A percentile compares a stretch with the other conserved stretches of the same genome.
Conservation (phyloP, 2,329 filamentous ascomycete genomes). For the Triangularia setosa region DNA sequence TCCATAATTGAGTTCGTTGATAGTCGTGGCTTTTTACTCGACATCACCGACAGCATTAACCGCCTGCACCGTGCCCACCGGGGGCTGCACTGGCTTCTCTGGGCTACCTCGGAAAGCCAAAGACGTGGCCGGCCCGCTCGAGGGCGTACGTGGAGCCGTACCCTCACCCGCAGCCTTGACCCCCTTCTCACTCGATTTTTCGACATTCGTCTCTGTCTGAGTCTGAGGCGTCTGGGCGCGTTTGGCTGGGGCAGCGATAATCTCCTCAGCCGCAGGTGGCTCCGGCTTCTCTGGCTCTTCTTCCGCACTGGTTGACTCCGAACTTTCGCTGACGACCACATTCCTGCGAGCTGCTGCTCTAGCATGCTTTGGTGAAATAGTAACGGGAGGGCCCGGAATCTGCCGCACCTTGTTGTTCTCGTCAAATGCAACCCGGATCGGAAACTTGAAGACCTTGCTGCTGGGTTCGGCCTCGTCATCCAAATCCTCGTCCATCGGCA, state of each 20-base stretch:
- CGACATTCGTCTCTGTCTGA: background rate
- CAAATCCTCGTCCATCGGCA: constrained; percentile 50
- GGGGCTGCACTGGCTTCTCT: constrained; percentile 59
- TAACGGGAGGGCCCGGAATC: constrained; percentile 26
- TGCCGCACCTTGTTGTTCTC: constrained; percentile 34
- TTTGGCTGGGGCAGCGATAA: constrained; percentile 25
- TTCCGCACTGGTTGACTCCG: constrained; percentile 21
- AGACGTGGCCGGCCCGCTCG: constrained; percentile 35
- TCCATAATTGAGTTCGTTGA: background rate
- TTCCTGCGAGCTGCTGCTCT: constrained; percentile 23
- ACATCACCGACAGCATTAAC: constrained; percentile 29
- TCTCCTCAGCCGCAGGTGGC: constrained; percentile 23
- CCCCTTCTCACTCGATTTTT: background rate
- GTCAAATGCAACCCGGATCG: constrained; percentile 43
- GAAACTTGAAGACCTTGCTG: constrained; percentile 73
- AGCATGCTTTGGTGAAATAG: constrained; percentile 7
- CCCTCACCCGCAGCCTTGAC: constrained; percentile 16
- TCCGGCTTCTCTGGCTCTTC: constrained; percentile 29
- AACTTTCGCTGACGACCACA: constrained; percentile 26
- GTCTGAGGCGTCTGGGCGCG: background rate
- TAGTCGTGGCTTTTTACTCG: constrained; percentile 11
- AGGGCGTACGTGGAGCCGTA: constrained; percentile 29
- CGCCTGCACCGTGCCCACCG: constrained; percentile 28
- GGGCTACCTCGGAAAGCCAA: constrained; percentile 60
- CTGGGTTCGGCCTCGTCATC: constrained; percentile 33